Conservation (phyloP, 2,329 filamentous ascomycete species). For the Monosporascus cannonballus region DNA sequence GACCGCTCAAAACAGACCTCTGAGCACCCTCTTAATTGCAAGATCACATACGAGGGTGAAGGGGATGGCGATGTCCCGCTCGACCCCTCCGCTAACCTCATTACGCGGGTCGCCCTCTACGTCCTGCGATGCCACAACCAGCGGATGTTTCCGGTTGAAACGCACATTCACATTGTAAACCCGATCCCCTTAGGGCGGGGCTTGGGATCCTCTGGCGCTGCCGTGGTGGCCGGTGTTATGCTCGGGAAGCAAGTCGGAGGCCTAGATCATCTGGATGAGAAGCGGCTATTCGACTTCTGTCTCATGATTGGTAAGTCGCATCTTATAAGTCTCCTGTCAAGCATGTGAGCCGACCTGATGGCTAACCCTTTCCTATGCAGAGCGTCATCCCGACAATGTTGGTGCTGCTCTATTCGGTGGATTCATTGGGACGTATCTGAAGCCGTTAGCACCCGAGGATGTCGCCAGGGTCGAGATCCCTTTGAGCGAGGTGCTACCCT, state of each 20-base stretch:
- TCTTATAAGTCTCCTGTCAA: background rate
- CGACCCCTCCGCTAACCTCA: slow-evolving; percentile 80
- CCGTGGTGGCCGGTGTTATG: slow-evolving; percentile 91
- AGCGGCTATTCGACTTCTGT: slow-evolving; percentile 88
- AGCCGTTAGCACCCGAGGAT: slow-evolving; percentile 84
- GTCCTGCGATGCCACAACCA: slow-evolving; percentile 88
- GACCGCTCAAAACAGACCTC: slow-evolving; percentile 50
- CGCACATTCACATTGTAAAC: slow-evolving; percentile 91
- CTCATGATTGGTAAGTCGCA: slow-evolving; percentile 76
- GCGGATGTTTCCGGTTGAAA: slow-evolving; percentile 76
- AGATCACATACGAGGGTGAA: slow-evolving; percentile 83
- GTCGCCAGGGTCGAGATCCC: slow-evolving; percentile 89
- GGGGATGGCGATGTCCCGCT: slow-evolving; percentile 73
- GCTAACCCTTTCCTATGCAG: slow-evolving; percentile 29
- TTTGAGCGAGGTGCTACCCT: slow-evolving; percentile 84
- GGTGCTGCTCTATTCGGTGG: slow-evolving; percentile 92
- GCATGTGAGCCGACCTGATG: background rate
- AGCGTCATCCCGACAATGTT: slow-evolving; percentile 90
- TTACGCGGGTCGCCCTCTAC: slow-evolving; percentile 91
- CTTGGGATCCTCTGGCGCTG: slow-evolving; percentile 90
- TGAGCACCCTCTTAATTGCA: slow-evolving; percentile 71
- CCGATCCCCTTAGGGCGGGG: slow-evolving; percentile 90
- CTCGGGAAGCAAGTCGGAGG: slow-evolving; percentile 84
- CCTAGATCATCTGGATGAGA: slow-evolving; percentile 65
- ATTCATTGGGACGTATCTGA: slow-evolving; percentile 94